These are phyloP conservation scores for Aspergillus pseudoviridinutans DNA, from an alignment of 2,329 filamentous ascomycete species.

Conservation along the genomic window DNA sequence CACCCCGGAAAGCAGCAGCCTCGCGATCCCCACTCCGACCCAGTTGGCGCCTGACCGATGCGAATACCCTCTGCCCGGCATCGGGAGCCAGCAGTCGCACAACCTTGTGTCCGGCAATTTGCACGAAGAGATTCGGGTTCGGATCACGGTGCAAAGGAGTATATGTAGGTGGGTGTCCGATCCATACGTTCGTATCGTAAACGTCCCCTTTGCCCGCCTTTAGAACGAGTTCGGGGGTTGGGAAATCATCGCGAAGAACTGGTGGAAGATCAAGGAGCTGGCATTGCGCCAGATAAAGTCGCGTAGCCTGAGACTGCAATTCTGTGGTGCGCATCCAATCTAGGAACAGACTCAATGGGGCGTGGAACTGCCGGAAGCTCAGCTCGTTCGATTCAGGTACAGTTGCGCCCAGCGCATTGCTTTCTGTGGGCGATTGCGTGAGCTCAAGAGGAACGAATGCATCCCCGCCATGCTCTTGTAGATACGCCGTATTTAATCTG, in stretches of 20 bases:
- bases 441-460: slow-evolving; percentile 59
- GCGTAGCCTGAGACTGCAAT: slow-evolving; percentile 21
- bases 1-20: slow-evolving; percentile 59
- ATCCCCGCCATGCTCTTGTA: slow-evolving; percentile 43
- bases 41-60: slow-evolving; percentile 40
- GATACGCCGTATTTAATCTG: slow-evolving; percentile 42
- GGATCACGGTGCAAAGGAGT: slow-evolving; percentile 90
- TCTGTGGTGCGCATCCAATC: slow-evolving; percentile 43
- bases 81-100: slow-evolving; percentile 67
- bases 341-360: slow-evolving; percentile 60
- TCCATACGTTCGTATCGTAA: slow-evolving; percentile 85
- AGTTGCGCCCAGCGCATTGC: neutral
- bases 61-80: slow-evolving; percentile 63
- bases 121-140: slow-evolving; percentile 88
- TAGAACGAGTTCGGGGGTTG: slow-evolving; percentile 61
- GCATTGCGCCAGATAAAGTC: slow-evolving; percentile 84
- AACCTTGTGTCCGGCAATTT: slow-evolving; percentile 69
- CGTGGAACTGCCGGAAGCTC: slow-evolving; percentile 45
- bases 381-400: slow-evolving; percentile 3
- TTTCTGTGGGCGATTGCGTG: slow-evolving; percentile 27
- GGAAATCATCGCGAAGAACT: slow-evolving; percentile 61
- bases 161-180: slow-evolving; percentile 80
- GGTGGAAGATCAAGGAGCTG: slow-evolving; percentile 65
- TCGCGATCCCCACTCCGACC: slow-evolving; percentile 30
- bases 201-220: slow-evolving; percentile 71